These are phyloP conservation scores for Ilex aquifolium DNA, from an alignment of 257 asterid species.

Conservation along the genomic window DNA sequence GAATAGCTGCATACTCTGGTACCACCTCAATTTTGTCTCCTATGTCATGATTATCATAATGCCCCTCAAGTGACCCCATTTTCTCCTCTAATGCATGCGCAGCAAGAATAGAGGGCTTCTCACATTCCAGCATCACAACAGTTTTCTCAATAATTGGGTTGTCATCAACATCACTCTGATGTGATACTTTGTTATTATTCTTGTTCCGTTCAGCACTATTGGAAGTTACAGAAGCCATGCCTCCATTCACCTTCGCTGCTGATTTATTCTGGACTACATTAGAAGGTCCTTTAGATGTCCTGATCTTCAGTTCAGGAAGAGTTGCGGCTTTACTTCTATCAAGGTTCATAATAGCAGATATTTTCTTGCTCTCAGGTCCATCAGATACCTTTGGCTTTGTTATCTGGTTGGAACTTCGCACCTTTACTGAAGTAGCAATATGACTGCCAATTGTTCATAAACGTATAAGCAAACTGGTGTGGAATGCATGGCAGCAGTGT, in stretches of 20 bases:
- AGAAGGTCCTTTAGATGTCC: constrained; percentile 37
- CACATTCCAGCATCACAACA: constrained; percentile 71
- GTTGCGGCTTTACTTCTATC: constrained; percentile 69
- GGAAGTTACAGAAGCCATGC: constrained; percentile 26
- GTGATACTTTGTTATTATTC: constrained; percentile 22
- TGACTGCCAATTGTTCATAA: constrained; percentile 29
- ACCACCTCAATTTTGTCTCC: constrained; percentile 26
- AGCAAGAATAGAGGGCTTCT: constrained; percentile 47
- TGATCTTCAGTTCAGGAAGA: constrained; percentile 80
- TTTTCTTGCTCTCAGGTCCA: constrained; percentile 60
- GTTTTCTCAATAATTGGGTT: constrained; percentile 70
- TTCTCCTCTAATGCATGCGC: constrained; percentile 31
- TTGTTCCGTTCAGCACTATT: constrained; percentile 17
- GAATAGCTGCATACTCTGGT: constrained; percentile 28
- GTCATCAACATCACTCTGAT: constrained; percentile 50
- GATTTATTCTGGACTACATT: constrained; percentile 19
- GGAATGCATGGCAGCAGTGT: too few relatives aligned
- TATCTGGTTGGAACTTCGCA: constrained; percentile 45
- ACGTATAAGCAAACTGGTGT: too few relatives aligned
- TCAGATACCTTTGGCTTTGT: constrained; percentile 47
- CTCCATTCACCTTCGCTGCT: constrained; percentile 18
- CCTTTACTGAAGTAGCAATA: constrained; percentile 39
- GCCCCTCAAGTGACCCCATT: constrained; percentile 18
- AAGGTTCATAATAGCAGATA: constrained; percentile 61
- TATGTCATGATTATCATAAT: constrained; percentile 16